Evolutionary conservation across 257 asterid species (phyloP), one percentile per base, ranked within the genome.

Genomic region (Rauvolfia tetraphylla): DNA sequence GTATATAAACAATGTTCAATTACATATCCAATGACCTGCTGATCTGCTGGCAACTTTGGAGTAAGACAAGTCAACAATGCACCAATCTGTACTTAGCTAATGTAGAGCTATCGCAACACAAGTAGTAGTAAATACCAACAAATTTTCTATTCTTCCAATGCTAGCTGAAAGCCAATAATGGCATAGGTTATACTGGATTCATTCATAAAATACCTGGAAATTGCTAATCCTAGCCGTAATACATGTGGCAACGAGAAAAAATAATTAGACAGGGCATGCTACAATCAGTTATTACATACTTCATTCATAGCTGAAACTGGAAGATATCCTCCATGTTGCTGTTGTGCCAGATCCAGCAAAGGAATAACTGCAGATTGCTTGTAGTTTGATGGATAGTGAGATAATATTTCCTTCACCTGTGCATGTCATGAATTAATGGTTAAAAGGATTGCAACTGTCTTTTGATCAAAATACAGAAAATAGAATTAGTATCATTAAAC

Each of bases 241-340:
- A 68, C 48, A 76, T n/a, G n/a, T 31, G 61, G 49, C 42, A 66
- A 69, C 75, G 56, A 78, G 71, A 63, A 10, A 14, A 78, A 69
- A 46, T 61, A 80, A 57, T 73, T 65, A 23, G 72, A 79, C 18
- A 51, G 34, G 57, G 29, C 23, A 68, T 29, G 51, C 5, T 75
- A 74, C 49, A 76, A 29, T 36, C 62, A 80, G 62, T 56, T 66
- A 72, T 71, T 51, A 84, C 90, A 63, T 93, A 95, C 98, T 74
- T 91, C 97, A 81, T 93, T 93, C 97, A 95, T 95, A 38, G 99
- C 97, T 31, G 98, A 93, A 83, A 95, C 99, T 39, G 99, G 91
- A 51, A 95, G 98, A 98, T 98, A 95, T 48, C 99, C 99, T 83
- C 97, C 96, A 84, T 93, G 86, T 79, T 95, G 99, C 85, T 93